A percentile compares a stretch with the other conserved stretches of the same genome.
Conservation (phyloP, 2,329 filamentous ascomycete species). For the Aspergillus intermedius region DNA sequence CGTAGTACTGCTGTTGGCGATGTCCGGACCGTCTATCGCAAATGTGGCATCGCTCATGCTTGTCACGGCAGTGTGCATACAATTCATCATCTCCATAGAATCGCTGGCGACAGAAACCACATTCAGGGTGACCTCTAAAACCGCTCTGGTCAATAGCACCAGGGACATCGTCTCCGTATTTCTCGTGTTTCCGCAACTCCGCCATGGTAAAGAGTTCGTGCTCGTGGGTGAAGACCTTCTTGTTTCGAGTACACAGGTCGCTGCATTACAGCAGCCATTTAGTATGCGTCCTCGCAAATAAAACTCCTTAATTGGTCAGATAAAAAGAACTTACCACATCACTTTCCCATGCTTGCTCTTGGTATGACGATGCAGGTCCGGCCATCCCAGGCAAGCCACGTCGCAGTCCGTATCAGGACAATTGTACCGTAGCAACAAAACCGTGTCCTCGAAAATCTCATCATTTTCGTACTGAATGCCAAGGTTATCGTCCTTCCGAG, state of each 20-base stretch:
- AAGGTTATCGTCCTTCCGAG: constrained; percentile 72
- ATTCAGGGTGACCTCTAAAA: constrained; percentile 92
- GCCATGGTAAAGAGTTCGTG: constrained; percentile 82
- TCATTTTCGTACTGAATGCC: constrained; percentile 86
- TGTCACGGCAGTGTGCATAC: constrained; percentile 85
- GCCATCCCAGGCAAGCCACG: constrained; percentile 76
- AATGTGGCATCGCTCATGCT: constrained; percentile 90
- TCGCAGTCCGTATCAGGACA: constrained; percentile 82
- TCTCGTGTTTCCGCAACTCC: constrained; percentile 81
- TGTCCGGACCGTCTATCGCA: constrained; percentile 65
- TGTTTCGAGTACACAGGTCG: constrained; percentile 85
- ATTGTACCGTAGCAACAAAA: constrained; percentile 85
- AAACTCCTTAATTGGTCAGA: constrained; percentile 8
- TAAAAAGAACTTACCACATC: constrained; percentile 56
- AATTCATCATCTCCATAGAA: constrained; percentile 97
- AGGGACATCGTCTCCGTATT: constrained; percentile 80
- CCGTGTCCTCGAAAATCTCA: constrained; percentile 85
- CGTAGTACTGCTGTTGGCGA: constrained; percentile 79
- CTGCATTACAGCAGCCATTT: constrained; percentile 30
- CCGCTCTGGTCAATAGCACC: constrained; percentile 88
- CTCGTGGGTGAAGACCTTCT: constrained; percentile 97
- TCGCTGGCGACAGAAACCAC: constrained; percentile 80
- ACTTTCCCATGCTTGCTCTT: constrained; percentile 74
- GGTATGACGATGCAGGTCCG: constrained; percentile 74
- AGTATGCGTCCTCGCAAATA: background rate